Base-by-base conservation (phyloP, 2,329 filamentous ascomycete genomes). In the Trichoderma koningiopsis region DNA sequence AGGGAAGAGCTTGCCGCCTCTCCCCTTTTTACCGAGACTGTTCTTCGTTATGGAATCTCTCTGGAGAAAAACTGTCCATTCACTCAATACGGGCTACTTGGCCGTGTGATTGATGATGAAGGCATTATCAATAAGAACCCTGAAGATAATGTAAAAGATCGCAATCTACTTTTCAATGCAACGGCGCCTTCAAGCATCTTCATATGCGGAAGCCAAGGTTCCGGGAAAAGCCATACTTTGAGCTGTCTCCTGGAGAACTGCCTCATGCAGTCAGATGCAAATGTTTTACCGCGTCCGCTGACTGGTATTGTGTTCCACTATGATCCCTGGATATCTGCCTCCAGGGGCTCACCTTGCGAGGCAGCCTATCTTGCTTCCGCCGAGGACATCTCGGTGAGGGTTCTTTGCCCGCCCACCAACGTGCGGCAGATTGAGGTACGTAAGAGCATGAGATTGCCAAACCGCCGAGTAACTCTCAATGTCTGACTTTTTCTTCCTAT, bases 271-370 rank as follows among this genome's bases (percentile, higher is more conserved):
- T 85, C 81, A 0, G 73, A 76, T 0, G 79, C 84, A 0, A 85
- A 84, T 7, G 74, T 76, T 0, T 79, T 89, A 1, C 81, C 82
- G 0, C 79, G 79, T 0, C 88, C 88, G 0, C 78, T 91, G 0
- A 86, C 87, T 0, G 88, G 86, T 0, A 77, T 92, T 0, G 85
- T 92, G 0, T 91, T 92, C 60, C 88, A 91, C 71, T 91, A 89
- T 69, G 88, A 90, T 71, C 83, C 82, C 0, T 87, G 86, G 70
- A 81, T 82, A 13, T 85, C 82, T 0, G 83, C 85, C 55, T 73
- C 75, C 0, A 78, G 81, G 1, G 84, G 84, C 14, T 80, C 80
- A 0, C 83, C 88, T 0, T 89, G 88, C 68, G 89, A 92, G 74
- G 88, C 85, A 0, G 87, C 88, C 0, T 88, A 83, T 71, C 76